A percentile compares a stretch with the other conserved stretches of the same genome.
Conservation (phyloP, 2,329 filamentous ascomycete species). For the Ophiostoma pallidulum region DNA sequence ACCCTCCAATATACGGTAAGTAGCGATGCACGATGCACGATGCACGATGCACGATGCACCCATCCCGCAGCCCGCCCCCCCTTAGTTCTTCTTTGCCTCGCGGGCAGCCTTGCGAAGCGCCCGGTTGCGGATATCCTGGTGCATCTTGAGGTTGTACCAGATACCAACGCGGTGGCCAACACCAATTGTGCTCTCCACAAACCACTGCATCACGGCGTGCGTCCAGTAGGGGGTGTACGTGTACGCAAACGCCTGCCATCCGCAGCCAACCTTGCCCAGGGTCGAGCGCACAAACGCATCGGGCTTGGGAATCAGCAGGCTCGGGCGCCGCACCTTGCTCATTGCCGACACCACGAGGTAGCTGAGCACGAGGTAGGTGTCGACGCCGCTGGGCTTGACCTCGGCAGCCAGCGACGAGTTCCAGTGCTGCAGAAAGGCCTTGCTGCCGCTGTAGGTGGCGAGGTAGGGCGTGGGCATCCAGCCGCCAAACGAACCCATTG, state of each 20-base stretch:
- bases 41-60: no score
- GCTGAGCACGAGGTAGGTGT: constrained; percentile 83
- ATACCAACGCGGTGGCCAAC: constrained; percentile 38
- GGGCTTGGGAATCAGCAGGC: constrained; percentile 68
- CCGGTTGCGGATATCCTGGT: constrained; percentile 70
- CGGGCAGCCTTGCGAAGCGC: constrained; percentile 77
- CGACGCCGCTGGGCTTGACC: constrained; percentile 68
- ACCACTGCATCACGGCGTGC: constrained; percentile 82
- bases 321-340: constrained; percentile 85
- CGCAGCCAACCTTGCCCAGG: constrained; percentile 73
- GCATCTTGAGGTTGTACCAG: constrained; percentile 55
- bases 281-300: constrained; percentile 72
- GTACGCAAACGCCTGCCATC: constrained; percentile 68
- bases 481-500: constrained; percentile 95
- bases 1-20: no score
- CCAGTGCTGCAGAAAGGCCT: constrained; percentile 97
- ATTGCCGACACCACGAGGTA: constrained; percentile 94
- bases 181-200: constrained; percentile 52
- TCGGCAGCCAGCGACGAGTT: constrained; percentile 77
- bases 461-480: constrained; percentile 85
- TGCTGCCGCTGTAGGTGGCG: constrained; percentile 94
- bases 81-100: constrained; percentile 57
- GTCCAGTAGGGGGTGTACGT: constrained; percentile 92
- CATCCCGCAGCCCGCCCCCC: background rate
- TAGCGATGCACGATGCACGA: no score